Conservation (phyloP, 768 basidiomycete species). For the Mycena polygramma region DNA sequence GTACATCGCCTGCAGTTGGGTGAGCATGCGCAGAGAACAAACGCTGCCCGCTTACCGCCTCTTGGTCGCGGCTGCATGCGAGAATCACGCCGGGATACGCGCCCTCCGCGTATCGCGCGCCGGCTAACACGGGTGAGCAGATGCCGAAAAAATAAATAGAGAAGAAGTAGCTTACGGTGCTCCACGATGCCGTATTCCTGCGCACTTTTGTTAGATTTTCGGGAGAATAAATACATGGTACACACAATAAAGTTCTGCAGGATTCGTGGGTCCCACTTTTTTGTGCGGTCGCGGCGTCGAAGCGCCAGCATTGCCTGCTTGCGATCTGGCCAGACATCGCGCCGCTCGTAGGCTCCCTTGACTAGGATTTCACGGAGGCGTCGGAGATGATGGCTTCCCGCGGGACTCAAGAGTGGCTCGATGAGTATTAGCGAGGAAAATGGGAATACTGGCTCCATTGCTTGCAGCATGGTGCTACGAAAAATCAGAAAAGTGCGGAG, state of each 20-base stretch:
- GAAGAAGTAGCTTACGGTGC: conserved; percentile 47
- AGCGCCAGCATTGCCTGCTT: conserved; percentile 56
- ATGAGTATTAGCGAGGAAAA: conserved; percentile 70
- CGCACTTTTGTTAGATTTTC: not conserved
- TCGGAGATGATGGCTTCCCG: conserved; percentile 56
- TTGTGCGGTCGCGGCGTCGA: conserved; percentile 48
- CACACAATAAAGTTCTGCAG: conserved; percentile 65
- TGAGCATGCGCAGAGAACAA: conserved; percentile 13
- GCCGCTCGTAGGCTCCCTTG: conserved; percentile 61
- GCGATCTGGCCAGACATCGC: conserved; percentile 64
- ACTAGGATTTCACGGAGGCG: conserved; percentile 59
- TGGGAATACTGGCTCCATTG: conserved; percentile 55
- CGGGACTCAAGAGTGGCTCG: conserved; percentile 74
- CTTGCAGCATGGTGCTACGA: conserved; percentile 66
- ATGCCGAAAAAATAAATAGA: not conserved
- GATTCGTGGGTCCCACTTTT: conserved; percentile 68
- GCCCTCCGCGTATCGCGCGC: conserved; percentile 37
- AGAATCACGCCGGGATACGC: conserved; percentile 61
- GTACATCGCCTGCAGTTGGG: conserved; percentile 68
- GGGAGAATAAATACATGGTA: conserved; percentile 26
- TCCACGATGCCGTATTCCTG: conserved; percentile 63
- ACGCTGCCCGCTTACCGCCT: conserved; percentile 59
- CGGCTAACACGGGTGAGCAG: conserved; percentile 20
- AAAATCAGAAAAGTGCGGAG: conserved; percentile 12
- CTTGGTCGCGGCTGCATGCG: conserved; percentile 73